Conservation (phyloP, 352 stramenopile species). For the Phytophthora sp. region DNA sequence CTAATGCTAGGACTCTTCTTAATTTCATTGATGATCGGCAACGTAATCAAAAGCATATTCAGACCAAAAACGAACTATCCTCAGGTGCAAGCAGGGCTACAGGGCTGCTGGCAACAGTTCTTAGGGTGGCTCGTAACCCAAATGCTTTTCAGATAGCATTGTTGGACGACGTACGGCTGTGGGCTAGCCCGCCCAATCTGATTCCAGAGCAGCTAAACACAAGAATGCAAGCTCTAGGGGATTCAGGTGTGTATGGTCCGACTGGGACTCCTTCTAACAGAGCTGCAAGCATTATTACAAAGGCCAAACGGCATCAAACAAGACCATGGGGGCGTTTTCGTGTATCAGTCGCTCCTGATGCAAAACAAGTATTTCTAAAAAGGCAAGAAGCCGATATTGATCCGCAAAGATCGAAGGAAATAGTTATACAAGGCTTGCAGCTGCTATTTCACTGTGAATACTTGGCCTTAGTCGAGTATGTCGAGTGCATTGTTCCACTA, state of each 20-base stretch:
- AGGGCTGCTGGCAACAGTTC: conserved; percentile 4
- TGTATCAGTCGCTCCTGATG: conserved; percentile 2
- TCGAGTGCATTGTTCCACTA: conserved; percentile 44
- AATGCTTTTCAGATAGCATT: conserved; percentile 1
- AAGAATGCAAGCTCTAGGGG: conserved; percentile 8
- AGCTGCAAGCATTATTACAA: neutral
- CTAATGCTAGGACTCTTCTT: conserved; percentile 7
- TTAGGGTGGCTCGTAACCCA: conserved; percentile 13
- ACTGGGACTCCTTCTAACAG: conserved; percentile 13
- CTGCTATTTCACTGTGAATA: conserved; percentile 44
- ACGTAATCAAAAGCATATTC: neutral
- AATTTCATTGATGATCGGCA: neutral
- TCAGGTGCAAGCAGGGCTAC: neutral
- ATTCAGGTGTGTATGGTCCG: conserved; percentile 1
- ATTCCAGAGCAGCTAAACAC: conserved; percentile 10
- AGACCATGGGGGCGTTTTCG: neutral
- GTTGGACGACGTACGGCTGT: conserved; percentile 3
- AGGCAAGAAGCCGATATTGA: neutral
- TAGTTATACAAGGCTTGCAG: conserved; percentile 29
- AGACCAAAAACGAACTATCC: neutral
- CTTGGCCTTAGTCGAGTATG: conserved; percentile 42
- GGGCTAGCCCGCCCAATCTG: conserved; percentile 6
- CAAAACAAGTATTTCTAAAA: neutral
- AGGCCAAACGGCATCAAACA: neutral
- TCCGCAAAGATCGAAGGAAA: conserved; percentile 3